Base-by-base conservation (phyloP, 2,329 filamentous ascomycete species). In the Colletotrichum viniferum region DNA sequence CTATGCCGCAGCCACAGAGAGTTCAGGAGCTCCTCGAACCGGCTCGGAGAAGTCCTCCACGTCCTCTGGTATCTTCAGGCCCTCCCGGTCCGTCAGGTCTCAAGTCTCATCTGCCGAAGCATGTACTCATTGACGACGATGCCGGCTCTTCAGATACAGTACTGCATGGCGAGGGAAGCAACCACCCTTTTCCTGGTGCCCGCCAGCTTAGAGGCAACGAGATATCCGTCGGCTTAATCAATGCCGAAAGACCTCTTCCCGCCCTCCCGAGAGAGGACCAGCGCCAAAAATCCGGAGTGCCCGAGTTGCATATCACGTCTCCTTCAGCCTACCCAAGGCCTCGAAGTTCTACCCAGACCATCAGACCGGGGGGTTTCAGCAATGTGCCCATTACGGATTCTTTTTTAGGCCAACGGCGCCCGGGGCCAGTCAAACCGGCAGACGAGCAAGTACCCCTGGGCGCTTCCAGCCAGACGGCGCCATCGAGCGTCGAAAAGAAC, bases 101-200 rank as follows among this genome's bases (percentile, higher is more conserved):
- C 48, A 58, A 26, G 63, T 58, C 34, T 77, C 65, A 73, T 71
- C 14, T 78, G 26, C 61, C 69, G 18, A 72, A 52, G 18, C 69
- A 67, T 52, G 26, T 72, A 18, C 34, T 72, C 71, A 28, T 48
- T 43, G 38, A 78, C 5, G 72, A 78, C 52, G 32, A 74, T 9
- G 71, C 52, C 10, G 65, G 73, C 4, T 87, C 86, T 7, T 81
- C 82, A 12, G 80, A 80, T 13, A 88, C 87, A 1, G 80, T 87
- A 13, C 78, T 88, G 13, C 82, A 81, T 58, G 85, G 83, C 5
- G 81, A 82, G 13, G 78, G 79, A 38, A 77, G 79, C 43, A 80
- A 76, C 26, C 81, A 79, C n/a, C 66, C 68, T 24, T 28, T 63
- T 18, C 38, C 32, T 26, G 43, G 26, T 5, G 16, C 36, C 12